Conservation (phyloP, 495 filamentous ascomycete species). For the Neurospora sp. region DNA sequence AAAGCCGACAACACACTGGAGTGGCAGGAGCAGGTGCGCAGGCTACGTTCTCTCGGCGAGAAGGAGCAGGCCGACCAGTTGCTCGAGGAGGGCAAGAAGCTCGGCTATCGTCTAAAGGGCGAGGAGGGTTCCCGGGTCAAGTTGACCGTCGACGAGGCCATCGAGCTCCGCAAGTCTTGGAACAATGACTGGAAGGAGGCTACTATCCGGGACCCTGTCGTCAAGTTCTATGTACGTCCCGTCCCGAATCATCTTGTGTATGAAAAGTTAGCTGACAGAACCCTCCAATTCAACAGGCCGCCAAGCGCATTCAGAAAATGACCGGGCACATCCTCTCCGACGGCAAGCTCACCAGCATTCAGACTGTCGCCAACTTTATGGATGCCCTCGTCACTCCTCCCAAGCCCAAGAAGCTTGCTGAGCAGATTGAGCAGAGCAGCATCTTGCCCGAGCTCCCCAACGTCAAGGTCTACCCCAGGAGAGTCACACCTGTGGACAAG, state of each 20-base stretch:
- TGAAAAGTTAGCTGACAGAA: neutral
- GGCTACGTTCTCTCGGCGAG: neutral
- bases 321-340: conserved; percentile 67
- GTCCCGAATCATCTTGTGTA: neutral
- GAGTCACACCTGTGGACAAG: conserved; percentile 55
- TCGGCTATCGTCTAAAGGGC: neutral
- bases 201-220: conserved; percentile 42
- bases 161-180: conserved; percentile 25
- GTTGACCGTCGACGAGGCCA: conserved; percentile 17
- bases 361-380: conserved; percentile 48
- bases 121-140: neutral
- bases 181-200: conserved; percentile 42
- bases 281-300: conserved; percentile 36
- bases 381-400: conserved; percentile 42
- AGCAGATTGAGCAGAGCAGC: conserved; percentile 31
- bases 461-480: conserved; percentile 50
- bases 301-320: conserved; percentile 69
- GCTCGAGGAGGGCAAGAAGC: neutral
- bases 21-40: neutral
- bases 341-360: conserved; percentile 41
- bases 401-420: conserved; percentile 45
- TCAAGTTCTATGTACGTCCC: conserved; percentile 58
- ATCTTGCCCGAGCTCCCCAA: conserved; percentile 51
- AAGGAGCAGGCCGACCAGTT: conserved; percentile 1
- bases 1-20: neutral